Evolutionary conservation across 768 basidiomycete species (phyloP).

Genomic region (Suillus bovinus): DNA sequence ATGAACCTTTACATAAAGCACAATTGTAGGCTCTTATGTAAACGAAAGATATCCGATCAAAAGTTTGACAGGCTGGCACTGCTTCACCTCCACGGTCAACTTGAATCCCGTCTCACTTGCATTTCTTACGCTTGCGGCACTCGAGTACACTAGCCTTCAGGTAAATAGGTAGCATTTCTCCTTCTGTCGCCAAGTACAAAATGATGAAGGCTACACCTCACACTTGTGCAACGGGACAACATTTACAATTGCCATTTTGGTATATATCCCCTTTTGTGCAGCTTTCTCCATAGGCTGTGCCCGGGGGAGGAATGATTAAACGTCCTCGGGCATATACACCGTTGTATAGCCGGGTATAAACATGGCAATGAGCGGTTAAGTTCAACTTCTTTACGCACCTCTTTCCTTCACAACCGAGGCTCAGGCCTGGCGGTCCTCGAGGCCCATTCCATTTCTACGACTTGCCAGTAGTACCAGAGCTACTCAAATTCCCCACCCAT

Average conservation of each 20-base stretch:
- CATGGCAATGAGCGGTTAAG: constrained; percentile 13
- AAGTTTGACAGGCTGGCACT: too few species aligned
- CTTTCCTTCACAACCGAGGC: background rate
- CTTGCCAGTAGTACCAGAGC: too few species aligned
- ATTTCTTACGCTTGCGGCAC: too few species aligned
- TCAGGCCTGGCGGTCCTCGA: background rate
- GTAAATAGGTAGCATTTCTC: background rate
- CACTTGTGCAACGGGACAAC: background rate
- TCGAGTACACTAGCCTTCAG: too few species aligned
- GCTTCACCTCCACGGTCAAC: too few species aligned
- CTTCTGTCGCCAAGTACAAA: background rate
- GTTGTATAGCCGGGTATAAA: background rate
- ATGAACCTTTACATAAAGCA: too few species aligned
- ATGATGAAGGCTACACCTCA: too few species aligned
- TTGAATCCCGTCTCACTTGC: too few species aligned
- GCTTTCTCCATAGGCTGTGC: background rate
- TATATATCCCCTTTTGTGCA: constrained; percentile 1
- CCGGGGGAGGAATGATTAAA: background rate
- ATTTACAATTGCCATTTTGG: background rate
- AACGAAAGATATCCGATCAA: too few species aligned
- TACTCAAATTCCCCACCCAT: background rate
- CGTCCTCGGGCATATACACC: constrained; percentile 2
- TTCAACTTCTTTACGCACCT: constrained; percentile 1
- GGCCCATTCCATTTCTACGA: background rate
- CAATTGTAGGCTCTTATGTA: too few species aligned